Evolutionary conservation across 495 filamentous ascomycete genomes (phyloP).

Genomic region (Penicillium canariense): DNA sequence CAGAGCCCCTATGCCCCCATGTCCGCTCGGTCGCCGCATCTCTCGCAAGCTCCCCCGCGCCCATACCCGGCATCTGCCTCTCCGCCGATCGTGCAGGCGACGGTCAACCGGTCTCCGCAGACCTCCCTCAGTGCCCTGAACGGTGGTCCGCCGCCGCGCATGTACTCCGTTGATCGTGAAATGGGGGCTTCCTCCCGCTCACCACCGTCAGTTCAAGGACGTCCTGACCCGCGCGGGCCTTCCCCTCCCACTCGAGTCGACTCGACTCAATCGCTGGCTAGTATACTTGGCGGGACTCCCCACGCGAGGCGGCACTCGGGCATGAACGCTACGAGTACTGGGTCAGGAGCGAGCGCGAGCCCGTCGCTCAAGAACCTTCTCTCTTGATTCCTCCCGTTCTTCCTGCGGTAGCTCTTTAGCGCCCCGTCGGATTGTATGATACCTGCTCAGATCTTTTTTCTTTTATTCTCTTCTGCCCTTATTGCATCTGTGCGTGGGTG

Average conservation of each 20-base stretch:
- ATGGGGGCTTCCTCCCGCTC: conserved; percentile 37
- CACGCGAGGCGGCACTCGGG: conserved; percentile 32
- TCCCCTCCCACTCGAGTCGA: conserved; percentile 38
- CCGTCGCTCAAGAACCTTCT: conserved; percentile 74
- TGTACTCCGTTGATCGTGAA: conserved; percentile 37
- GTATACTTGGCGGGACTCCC: conserved; percentile 19
- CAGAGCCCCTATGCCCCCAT: conserved; percentile 44
- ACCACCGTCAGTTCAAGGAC: conserved; percentile 37
- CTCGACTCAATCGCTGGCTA: conserved; percentile 20
- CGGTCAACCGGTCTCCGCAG: conserved; percentile 42
- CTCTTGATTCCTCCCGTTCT: conserved; percentile 41
- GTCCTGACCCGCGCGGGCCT: conserved; percentile 34
- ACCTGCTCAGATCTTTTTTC: conserved; percentile 21
- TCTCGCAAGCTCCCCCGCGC: conserved; percentile 36
- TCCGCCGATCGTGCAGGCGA: conserved; percentile 44
- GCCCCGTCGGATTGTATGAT: conserved; percentile 25
- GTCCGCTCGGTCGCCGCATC: conserved; percentile 40
- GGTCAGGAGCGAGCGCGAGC: conserved; percentile 64
- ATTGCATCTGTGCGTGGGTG: conserved; percentile 24
- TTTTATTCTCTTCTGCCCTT: conserved; percentile 9
- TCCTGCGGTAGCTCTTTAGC: conserved; percentile 5
- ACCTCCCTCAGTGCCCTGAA: conserved; percentile 41
- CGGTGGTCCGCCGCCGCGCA: conserved; percentile 35
- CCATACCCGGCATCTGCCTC: conserved; percentile 47
- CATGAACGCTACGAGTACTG: conserved; percentile 35